Percentiles rank a stretch among this genome's conserved stretches.
These are phyloP conservation scores for Aspergillus pseudoviridinutans DNA, from an alignment of 2,329 filamentous ascomycete species.

Conservation along the genomic window DNA sequence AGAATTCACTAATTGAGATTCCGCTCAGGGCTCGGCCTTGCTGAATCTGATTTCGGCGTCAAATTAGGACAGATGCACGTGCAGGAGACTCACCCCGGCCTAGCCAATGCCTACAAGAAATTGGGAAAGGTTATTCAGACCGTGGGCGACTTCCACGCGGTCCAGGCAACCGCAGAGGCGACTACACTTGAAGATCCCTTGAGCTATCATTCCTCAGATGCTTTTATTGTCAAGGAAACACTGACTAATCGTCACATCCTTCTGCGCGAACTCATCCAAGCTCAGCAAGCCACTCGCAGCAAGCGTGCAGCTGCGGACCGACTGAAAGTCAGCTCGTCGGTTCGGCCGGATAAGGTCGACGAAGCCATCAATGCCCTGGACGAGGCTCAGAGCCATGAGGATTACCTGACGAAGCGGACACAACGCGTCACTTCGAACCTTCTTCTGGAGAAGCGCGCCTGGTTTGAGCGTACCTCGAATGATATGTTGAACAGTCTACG, in stretches of 20 bases:
- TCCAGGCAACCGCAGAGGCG: constrained; percentile 93
- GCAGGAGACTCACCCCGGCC: constrained; percentile 84
- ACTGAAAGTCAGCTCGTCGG: constrained; percentile 78
- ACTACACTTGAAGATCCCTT: constrained; percentile 91
- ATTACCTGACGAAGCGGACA: constrained; percentile 78
- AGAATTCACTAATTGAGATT: constrained; percentile 3
- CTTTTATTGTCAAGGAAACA: constrained; percentile 97
- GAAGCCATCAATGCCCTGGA: constrained; percentile 90
- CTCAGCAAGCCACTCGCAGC: constrained; percentile 77
- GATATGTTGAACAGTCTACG: constrained; percentile 80
- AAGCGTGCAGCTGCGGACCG: constrained; percentile 84
- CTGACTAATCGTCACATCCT: constrained; percentile 97
- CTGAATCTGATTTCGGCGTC: constrained; percentile 89
- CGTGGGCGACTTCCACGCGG: constrained; percentile 90
- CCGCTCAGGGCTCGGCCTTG: constrained; percentile 71
- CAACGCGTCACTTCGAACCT: constrained; percentile 86
- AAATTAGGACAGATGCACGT: constrained; percentile 82
- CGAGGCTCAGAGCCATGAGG: constrained; percentile 78
- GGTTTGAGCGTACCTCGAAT: constrained; percentile 82
- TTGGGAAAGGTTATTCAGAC: constrained; percentile 90
- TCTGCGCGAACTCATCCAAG: constrained; percentile 86
- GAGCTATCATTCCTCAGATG: constrained; percentile 90
- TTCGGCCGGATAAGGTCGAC: constrained; percentile 92
- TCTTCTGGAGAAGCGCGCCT: constrained; percentile 80
- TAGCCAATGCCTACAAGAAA: constrained; percentile 89